Conservation (phyloP, 768 basidiomycete species). For the Melanogaster broomeanus region DNA sequence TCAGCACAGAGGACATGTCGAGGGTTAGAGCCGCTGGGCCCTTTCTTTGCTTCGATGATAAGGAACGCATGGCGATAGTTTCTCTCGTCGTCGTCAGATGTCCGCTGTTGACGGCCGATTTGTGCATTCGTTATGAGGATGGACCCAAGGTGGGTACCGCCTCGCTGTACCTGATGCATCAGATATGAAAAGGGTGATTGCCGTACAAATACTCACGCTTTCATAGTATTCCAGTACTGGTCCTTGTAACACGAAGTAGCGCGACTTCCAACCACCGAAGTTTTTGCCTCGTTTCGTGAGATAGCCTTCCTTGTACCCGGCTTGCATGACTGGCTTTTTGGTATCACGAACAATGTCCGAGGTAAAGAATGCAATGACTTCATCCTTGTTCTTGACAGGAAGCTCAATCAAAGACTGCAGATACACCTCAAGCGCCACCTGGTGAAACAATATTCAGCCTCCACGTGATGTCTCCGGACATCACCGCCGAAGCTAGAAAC, state of each 20-base stretch:
- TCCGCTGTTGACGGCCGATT: constrained; percentile 91
- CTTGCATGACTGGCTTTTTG: constrained; percentile 74
- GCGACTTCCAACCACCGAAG: constrained; percentile 97
- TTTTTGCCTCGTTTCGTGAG: constrained; percentile 96
- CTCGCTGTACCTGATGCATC: constrained; percentile 57
- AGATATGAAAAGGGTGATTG: constrained; percentile 10
- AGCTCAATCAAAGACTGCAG: constrained; percentile 80
- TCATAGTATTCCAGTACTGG: constrained; percentile 94
- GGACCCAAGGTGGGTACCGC: constrained; percentile 88
- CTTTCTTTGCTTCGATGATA: constrained; percentile 86
- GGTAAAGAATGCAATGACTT: constrained; percentile 90
- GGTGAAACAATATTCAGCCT: constrained; percentile 11
- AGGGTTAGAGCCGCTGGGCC: constrained; percentile 64
- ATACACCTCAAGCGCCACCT: constrained; percentile 83
- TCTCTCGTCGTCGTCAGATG: constrained; percentile 75
- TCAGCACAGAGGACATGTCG: constrained; percentile 96
- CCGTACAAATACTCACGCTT: constrained; percentile 61
- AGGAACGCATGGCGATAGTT: constrained; percentile 97
- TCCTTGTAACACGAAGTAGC: constrained; percentile 93
- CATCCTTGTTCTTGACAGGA: constrained; percentile 84
- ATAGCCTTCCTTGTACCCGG: constrained; percentile 92
- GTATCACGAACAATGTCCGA: constrained; percentile 82
- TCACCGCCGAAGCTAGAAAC: neutral
- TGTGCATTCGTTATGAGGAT: constrained; percentile 91
- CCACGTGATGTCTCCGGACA: constrained; percentile 2